Evolutionary conservation across 352 stramenopile species (phyloP).

Genomic region (Halophytophthora batemanensis): DNA sequence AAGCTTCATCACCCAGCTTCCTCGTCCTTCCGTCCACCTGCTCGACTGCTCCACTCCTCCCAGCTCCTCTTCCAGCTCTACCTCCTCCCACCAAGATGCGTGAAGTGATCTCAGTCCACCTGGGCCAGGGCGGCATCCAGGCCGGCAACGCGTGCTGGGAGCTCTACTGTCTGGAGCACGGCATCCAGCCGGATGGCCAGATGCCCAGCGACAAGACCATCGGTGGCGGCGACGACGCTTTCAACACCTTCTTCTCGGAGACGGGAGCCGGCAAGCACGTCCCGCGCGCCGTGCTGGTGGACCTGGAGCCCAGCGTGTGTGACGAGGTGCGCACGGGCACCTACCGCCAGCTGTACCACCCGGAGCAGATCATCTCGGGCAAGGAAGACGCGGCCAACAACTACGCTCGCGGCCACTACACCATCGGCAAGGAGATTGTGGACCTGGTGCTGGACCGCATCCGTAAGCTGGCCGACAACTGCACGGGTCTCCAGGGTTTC

Average conservation of each 20-base stretch:
- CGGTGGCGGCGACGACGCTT: conserved; percentile 92
- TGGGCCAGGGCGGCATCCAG: conserved; percentile 92
- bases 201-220: conserved; percentile 86
- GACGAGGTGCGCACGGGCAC: conserved; percentile 94
- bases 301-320: conserved; percentile 95
- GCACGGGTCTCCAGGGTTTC: conserved; percentile 96
- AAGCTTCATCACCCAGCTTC: conserved; percentile 49
- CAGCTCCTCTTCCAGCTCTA: no score
- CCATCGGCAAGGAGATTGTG: conserved; percentile 94
- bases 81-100: no score
- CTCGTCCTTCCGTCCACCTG: conserved; percentile 9
- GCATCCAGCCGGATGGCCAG: conserved; percentile 91
- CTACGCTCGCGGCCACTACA: conserved; percentile 90
- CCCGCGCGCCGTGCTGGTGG: conserved; percentile 93
- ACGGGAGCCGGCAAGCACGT: conserved; percentile 94
- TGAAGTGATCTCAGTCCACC: no score
- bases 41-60: conserved; percentile 1
- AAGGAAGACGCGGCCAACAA: conserved; percentile 94
- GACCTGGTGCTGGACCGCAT: conserved; percentile 96
- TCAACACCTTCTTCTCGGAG: conserved; percentile 95
- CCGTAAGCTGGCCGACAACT: conserved; percentile 95
- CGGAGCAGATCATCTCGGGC: conserved; percentile 96
- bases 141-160: conserved; percentile 91
- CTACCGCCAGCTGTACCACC: conserved; percentile 95
- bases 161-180: conserved; percentile 92